phyloP scores from a whole-genome alignment of 148 eudicot species.

The Agrostemma githago region DNA sequence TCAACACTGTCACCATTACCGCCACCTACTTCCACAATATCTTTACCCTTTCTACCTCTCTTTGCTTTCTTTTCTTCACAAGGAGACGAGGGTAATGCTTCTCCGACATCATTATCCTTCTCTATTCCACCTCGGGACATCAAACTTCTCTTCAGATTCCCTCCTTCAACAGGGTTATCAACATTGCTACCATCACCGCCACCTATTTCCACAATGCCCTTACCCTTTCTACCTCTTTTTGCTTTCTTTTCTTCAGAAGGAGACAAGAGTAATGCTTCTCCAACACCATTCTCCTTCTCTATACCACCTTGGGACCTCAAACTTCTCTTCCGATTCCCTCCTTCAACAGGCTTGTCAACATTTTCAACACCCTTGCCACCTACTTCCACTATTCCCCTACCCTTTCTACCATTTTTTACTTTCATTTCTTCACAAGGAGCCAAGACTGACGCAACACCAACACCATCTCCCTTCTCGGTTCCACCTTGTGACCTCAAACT shows the following conservation, averaged over 20 bases:
- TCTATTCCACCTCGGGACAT: neutral
- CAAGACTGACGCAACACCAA: neutral
- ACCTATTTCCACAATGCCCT: neutral
- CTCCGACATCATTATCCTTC: neutral
- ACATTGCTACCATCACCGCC: neutral
- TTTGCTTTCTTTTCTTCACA: neutral
- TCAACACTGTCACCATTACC: neutral
- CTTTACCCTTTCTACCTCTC: neutral
- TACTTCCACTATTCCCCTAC: conserved; percentile 7
- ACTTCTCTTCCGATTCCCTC: neutral
- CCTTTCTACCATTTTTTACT: conserved; percentile 18
- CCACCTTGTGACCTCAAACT: neutral
- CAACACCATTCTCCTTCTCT: neutral
- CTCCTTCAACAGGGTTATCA: neutral
- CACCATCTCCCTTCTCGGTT: conserved; percentile 12
- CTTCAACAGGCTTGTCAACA: neutral
- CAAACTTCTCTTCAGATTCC: neutral
- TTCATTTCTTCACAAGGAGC: conserved; percentile 17
- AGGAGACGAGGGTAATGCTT: too few species aligned
- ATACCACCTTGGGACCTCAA: neutral
- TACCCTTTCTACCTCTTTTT: neutral
- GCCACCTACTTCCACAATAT: neutral
- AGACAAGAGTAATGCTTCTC: neutral
- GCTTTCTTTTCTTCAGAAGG: neutral
- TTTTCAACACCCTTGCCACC: conserved; percentile 4